These are phyloP conservation scores for Pluteus cervinus DNA, from an alignment of 768 basidiomycete genomes.

Conservation along the genomic window DNA sequence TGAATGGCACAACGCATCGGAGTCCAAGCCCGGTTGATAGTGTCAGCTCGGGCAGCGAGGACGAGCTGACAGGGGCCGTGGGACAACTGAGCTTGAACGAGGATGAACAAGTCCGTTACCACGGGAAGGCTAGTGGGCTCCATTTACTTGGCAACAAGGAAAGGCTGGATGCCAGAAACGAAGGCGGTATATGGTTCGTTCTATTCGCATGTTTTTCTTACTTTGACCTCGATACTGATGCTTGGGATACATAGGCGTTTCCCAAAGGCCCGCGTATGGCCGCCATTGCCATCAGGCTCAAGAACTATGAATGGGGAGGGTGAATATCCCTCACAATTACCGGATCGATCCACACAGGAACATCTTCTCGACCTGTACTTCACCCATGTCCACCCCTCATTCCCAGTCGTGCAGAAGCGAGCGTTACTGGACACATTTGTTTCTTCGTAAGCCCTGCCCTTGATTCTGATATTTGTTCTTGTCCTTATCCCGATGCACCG, in stretches of 20 bases:
- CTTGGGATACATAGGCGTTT: conserved; percentile 52
- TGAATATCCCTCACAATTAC: conserved; percentile 40
- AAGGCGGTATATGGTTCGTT: conserved; percentile 70
- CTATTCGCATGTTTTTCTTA: conserved; percentile 5
- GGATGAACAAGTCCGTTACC: conserved; percentile 79
- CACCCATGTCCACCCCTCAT: conserved; percentile 69
- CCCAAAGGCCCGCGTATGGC: conserved; percentile 88
- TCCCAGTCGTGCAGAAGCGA: conserved; percentile 73
- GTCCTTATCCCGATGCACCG: no score
- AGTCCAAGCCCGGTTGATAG: conserved; percentile 28
- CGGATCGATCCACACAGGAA: conserved; percentile 53
- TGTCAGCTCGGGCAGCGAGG: conserved; percentile 30
- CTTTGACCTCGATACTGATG: conserved; percentile 4
- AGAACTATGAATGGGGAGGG: conserved; percentile 26
- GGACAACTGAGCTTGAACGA: conserved; percentile 88
- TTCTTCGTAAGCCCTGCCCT: conserved; percentile 22
- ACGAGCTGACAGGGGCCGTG: conserved; percentile 58
- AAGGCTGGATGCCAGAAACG: conserved; percentile 58
- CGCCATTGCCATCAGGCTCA: conserved; percentile 39
- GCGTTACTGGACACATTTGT: conserved; percentile 58
- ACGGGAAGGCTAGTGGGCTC: conserved; percentile 80
- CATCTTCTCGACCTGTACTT: conserved; percentile 75
- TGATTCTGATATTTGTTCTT: neutral
- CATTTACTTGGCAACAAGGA: conserved; percentile 63
- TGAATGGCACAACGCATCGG: conserved; percentile 12